Conservation (phyloP, 2,329 filamentous ascomycete species). For the Neoarthrinium moseri region DNA sequence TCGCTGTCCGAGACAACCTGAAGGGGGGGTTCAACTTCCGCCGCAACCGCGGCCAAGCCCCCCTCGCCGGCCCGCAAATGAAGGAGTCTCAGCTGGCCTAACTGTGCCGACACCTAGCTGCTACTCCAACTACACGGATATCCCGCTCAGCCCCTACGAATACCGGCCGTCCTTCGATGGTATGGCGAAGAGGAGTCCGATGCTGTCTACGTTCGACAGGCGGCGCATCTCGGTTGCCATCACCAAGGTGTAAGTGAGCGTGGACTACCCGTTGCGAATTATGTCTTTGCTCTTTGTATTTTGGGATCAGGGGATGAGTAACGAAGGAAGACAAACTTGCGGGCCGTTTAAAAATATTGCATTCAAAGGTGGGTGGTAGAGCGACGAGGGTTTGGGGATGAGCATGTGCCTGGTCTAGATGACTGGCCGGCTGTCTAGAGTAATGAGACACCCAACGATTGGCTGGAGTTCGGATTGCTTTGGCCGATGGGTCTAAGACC, state of each 20-base stretch:
- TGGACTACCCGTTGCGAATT: neutral
- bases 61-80: slow-evolving; percentile 30
- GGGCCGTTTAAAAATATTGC: slow-evolving; percentile 12
- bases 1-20: slow-evolving; percentile 48
- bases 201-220: slow-evolving; percentile 8
- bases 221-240: slow-evolving; percentile 2
- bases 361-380: neutral
- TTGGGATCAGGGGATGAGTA: neutral
- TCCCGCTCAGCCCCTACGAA: slow-evolving; percentile 24
- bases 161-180: slow-evolving; percentile 22
- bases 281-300: slow-evolving; percentile 2
- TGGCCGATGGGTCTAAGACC: no score
- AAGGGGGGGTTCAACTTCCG: slow-evolving; percentile 33
- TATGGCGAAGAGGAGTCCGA: slow-evolving; percentile 13
- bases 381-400: slow-evolving; percentile 4
- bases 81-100: slow-evolving; percentile 33
- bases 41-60: slow-evolving; percentile 23
- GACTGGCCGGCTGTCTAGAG: slow-evolving; percentile 16
- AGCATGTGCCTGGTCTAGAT: slow-evolving; percentile 25
- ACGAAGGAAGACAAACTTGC: slow-evolving; percentile 10
- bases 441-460: slow-evolving; percentile 1
- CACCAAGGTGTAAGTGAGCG: slow-evolving; percentile 1
- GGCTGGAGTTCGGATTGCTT: neutral
- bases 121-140: slow-evolving; percentile 25
- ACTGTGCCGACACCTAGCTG: slow-evolving; percentile 12